Evolutionary conservation across 163 green algal species (phyloP).

Genomic region (Chlorella variabilis): DNA sequence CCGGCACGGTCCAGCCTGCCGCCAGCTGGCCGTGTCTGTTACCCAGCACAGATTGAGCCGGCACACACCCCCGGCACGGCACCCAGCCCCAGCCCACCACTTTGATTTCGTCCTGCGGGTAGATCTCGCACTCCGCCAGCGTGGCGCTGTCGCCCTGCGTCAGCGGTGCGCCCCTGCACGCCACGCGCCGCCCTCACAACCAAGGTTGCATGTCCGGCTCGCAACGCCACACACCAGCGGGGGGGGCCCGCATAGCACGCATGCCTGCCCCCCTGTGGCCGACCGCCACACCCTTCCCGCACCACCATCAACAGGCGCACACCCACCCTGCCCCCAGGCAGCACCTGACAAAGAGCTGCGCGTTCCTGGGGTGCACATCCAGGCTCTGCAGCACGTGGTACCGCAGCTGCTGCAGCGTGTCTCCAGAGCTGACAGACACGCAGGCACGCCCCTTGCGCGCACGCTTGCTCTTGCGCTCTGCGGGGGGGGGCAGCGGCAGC

Average conservation of each 20-base stretch:
- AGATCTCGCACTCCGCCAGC: slow-evolving; percentile 47
- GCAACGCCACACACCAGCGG: too few relatives aligned
- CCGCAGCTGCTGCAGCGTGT: slow-evolving; percentile 49
- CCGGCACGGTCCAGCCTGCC: too few relatives aligned
- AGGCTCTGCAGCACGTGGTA: slow-evolving; percentile 50
- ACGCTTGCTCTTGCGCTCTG: slow-evolving; percentile 58
- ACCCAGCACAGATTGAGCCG: neutral
- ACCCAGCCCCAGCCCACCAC: slow-evolving; percentile 21
- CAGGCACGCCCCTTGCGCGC: slow-evolving; percentile 50
- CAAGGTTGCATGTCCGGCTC: too few relatives aligned
- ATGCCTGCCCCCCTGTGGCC: too few relatives aligned
- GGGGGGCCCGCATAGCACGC: too few relatives aligned
- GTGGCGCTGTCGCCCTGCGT: slow-evolving; percentile 9
- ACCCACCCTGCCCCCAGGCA: too few relatives aligned
- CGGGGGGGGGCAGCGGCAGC: neutral
- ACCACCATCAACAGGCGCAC: too few relatives aligned
- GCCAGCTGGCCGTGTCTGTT: too few relatives aligned
- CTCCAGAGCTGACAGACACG: slow-evolving; percentile 37
- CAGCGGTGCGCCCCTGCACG: slow-evolving; percentile 24
- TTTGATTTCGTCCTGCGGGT: slow-evolving; percentile 49
- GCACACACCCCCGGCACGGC: neutral
- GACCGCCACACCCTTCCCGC: too few relatives aligned
- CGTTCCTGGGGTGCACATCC: slow-evolving; percentile 57
- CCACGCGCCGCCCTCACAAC: too few relatives aligned
- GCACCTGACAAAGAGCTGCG: slow-evolving; percentile 36